Evolutionary conservation across 192 early-diverging fungal genomes (phyloP).

Genomic region (Kappamyces sp.): DNA sequence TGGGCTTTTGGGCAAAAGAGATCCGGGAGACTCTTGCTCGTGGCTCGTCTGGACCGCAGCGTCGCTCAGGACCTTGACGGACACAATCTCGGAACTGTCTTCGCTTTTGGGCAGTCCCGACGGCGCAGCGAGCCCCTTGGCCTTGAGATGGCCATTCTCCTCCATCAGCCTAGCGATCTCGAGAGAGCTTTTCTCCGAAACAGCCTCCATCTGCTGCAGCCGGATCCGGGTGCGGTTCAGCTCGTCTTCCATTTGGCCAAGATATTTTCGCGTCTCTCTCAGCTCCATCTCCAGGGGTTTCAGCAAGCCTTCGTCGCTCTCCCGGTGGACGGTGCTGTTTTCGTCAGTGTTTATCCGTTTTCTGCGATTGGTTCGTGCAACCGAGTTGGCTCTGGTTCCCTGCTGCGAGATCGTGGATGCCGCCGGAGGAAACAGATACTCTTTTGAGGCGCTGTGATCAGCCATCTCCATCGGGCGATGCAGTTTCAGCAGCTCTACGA

Average conservation of each 20-base stretch:
- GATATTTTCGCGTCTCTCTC: conserved; percentile 6
- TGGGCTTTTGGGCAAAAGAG: background rate
- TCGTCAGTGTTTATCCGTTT: conserved; percentile 7
- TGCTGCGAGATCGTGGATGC: background rate
- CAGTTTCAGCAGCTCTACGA: background rate
- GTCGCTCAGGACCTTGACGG: conserved; percentile 6
- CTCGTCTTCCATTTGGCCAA: conserved; percentile 15
- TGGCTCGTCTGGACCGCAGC: background rate
- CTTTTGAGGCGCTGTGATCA: no score
- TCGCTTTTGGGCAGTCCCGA: background rate
- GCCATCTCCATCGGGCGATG: background rate
- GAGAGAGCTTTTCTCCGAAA: conserved; percentile 7
- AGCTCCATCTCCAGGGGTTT: conserved; percentile 12
- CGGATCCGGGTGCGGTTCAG: conserved; percentile 2
- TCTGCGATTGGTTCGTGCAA: background rate
- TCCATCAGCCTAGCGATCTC: conserved; percentile 8
- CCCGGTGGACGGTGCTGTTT: background rate
- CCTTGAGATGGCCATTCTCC: conserved; percentile 5
- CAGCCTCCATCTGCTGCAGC: conserved; percentile 3
- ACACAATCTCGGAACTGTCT: conserved; percentile 12
- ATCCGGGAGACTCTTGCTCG: background rate
- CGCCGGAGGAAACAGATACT: background rate
- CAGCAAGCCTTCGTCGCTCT: background rate
- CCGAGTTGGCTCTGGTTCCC: conserved; percentile 5
- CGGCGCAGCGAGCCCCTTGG: background rate